Percentiles rank a stretch among this genome's conserved stretches.
These are phyloP conservation scores for Hyphopichia pseudoburtonii DNA, from an alignment of 1,139 yeast genomes.

Conservation along the genomic window DNA sequence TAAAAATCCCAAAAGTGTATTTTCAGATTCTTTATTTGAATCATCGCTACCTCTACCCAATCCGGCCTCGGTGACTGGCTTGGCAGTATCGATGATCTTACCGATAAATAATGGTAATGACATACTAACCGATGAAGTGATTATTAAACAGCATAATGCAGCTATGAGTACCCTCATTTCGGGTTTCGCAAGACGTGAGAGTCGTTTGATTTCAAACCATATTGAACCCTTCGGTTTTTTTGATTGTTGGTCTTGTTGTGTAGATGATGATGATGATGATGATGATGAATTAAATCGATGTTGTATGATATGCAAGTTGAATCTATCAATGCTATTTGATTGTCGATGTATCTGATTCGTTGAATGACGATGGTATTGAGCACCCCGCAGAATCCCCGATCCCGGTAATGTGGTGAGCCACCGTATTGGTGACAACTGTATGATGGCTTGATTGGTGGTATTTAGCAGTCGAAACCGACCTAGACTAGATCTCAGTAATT, in stretches of 20 bases:
- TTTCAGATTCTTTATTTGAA: slow-evolving; percentile 22
- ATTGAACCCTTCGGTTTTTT: background rate
- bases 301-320: background rate
- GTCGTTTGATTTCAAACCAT: slow-evolving; percentile 1
- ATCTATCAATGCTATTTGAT: background rate
- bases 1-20: slow-evolving; percentile 30
- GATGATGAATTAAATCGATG: slow-evolving; percentile 1
- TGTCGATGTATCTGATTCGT: background rate
- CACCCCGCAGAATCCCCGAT: too few relatives aligned
- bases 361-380: background rate
- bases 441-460: too few relatives aligned
- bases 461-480: too few relatives aligned
- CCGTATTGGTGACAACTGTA: too few relatives aligned
- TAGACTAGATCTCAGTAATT: too few relatives aligned
- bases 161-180: slow-evolving; percentile 30
- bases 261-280: slow-evolving; percentile 13
- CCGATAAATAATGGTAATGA: slow-evolving; percentile 83
- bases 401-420: too few relatives aligned
- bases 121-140: slow-evolving; percentile 54
- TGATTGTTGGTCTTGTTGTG: background rate
- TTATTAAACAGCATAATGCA: slow-evolving; percentile 65
- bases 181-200: slow-evolving; percentile 32
- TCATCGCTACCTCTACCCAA: slow-evolving; percentile 9
- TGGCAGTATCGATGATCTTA: slow-evolving; percentile 48
- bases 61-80: slow-evolving; percentile 18